phyloP scores from a whole-genome alignment of 169 alveolate species.

The Perkinsus chesapeaki region DNA sequence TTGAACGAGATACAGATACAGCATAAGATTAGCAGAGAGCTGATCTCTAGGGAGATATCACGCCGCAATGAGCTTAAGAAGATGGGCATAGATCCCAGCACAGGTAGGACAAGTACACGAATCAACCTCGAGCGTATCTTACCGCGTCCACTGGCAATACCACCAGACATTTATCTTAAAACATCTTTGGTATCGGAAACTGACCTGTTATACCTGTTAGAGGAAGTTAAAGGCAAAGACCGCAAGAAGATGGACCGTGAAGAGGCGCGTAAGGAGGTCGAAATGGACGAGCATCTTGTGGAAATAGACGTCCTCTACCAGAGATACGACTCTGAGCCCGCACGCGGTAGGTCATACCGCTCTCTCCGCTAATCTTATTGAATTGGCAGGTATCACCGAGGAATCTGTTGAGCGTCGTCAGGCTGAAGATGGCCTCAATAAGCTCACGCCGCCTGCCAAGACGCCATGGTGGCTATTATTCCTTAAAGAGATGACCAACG shows the following conservation, averaged over 20 bases:
- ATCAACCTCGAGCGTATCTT: too few relatives aligned
- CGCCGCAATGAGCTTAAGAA: background rate
- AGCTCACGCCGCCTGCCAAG: slow-evolving; percentile 53
- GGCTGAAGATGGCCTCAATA: slow-evolving; percentile 50
- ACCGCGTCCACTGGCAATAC: too few relatives aligned
- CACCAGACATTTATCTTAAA: too few relatives aligned
- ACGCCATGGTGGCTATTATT: slow-evolving; percentile 55
- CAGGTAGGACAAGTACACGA: background rate
- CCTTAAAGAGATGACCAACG: slow-evolving; percentile 49
- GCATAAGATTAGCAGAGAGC: background rate
- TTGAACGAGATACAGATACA: background rate
- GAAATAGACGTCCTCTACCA: background rate
- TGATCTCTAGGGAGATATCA: background rate
- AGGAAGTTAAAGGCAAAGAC: background rate
- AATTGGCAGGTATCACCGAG: background rate
- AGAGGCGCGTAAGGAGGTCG: slow-evolving; percentile 1
- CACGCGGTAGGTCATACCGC: background rate
- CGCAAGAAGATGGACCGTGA: background rate
- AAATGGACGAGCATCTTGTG: background rate
- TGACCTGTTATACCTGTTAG: too few relatives aligned
- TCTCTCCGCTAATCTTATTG: background rate
- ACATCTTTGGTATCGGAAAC: too few relatives aligned
- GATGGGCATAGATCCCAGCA: background rate
- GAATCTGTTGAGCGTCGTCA: background rate
- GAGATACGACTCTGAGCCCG: background rate